Evolutionary conservation across 352 stramenopile species (phyloP), one percentile per base, ranked within the genome.

Genomic region (Labyrinthula sp.): DNA sequence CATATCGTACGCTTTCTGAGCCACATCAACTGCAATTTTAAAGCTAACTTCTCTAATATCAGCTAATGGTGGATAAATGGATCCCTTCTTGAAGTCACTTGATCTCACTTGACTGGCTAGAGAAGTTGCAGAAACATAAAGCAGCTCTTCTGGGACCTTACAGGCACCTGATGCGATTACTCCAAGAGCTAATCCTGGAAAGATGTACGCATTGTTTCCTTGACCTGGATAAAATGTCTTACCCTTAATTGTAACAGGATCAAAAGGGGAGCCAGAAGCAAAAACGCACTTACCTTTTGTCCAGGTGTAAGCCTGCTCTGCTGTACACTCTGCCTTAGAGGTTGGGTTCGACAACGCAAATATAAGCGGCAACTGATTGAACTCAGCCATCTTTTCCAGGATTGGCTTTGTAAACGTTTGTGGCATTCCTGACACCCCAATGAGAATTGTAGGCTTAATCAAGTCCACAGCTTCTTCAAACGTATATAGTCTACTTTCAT

Each of bases 341-440:
- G 85, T 95, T 26, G 85, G 85, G 58, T 95, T 95, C 17, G 77
- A 92, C 10, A 95, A 64, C 36, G 85, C 78, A 57, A 95, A 94
- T 30, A 95, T 83, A 52, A 95, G 92, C 0, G 85, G 85, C 34
- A 72, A 64, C 26, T 82, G 67, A 1, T 28, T 18, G 22, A 63
- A 68, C 47, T 80, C 67, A 56, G 72, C 74, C 79, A 93, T 93
- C 39, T 76, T 69, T 49, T 86, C 59, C 48, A 79, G 77, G 22
- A 92, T 64, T 38, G 67, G 48, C 58, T 78, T 57, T 34, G 61
- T 85, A 63, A 94, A 94, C 18, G 76, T 63, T 54, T 82, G 78
- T 35, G 75, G 48, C 24, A 89, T 76, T 21, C 76, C 88, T 58
- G 71, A 88, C 33, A 65, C 48, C 12, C 86, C 86, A 40, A 95